phyloP scores from a whole-genome alignment of 495 filamentous ascomycete genomes.

The Aspergillus olivimuriae region DNA sequence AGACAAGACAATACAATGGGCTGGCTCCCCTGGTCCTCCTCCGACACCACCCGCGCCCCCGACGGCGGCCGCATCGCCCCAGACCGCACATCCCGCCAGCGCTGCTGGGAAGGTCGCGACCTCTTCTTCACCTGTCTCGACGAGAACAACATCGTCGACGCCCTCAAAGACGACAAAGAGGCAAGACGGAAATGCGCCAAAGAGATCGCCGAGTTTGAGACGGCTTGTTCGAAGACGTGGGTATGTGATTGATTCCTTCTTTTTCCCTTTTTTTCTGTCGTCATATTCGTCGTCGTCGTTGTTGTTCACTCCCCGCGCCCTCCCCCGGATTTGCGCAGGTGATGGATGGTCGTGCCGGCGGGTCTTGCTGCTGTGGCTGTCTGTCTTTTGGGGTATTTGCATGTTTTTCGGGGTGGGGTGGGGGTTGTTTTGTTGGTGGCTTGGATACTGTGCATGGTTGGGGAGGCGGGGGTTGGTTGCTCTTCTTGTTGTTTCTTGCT shows the following conservation, averaged over 20 bases:
- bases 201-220: conserved; percentile 62
- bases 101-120: conserved; percentile 86
- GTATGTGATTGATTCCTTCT: conserved; percentile 41
- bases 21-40: conserved; percentile 39
- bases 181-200: conserved; percentile 60
- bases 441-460: too few species aligned
- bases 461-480: too few species aligned
- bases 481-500: too few species aligned
- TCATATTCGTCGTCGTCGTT: too few species aligned
- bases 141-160: conserved; percentile 70
- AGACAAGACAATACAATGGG: conserved; percentile 44
- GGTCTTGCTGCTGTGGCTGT: too few species aligned
- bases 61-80: conserved; percentile 67
- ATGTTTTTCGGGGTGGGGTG: too few species aligned
- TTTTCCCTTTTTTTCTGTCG: neutral
- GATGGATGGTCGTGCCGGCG: too few species aligned
- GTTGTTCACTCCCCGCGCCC: too few species aligned
- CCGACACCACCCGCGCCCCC: conserved; percentile 34
- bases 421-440: too few species aligned
- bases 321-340: too few species aligned
- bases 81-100: conserved; percentile 64
- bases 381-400: too few species aligned
- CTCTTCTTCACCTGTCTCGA: conserved; percentile 82
- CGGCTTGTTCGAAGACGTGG: conserved; percentile 74
- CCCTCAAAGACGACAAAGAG: conserved; percentile 64